Percentiles rank a stretch among this genome's conserved stretches.
phyloP scores from a whole-genome alignment of 2,329 filamentous ascomycete genomes.

The Nectriaceae sp. region DNA sequence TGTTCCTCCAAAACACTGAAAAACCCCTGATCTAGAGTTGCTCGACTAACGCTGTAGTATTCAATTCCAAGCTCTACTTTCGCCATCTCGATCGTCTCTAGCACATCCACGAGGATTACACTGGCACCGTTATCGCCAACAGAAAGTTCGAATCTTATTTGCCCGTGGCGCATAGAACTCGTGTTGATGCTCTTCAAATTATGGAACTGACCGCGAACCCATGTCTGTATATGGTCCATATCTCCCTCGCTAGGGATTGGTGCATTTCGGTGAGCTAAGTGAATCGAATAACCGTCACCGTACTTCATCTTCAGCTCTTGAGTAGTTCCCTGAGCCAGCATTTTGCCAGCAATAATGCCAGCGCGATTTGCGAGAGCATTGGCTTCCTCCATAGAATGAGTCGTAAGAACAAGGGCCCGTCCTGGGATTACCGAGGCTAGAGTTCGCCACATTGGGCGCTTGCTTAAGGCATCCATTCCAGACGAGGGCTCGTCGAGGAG shows the following conservation, averaged over 20 bases:
- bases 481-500: conserved; percentile 75
- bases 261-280: conserved; percentile 70
- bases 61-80: no score
- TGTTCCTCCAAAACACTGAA: no score
- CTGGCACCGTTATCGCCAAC: no score
- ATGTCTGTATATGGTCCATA: background rate
- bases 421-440: conserved; percentile 66
- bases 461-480: conserved; percentile 73
- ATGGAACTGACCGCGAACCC: no score
- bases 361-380: conserved; percentile 64
- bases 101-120: no score
- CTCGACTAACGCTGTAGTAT: no score
- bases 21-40: no score
- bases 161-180: no score
- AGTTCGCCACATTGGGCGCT: conserved; percentile 76
- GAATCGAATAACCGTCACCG: conserved; percentile 74
- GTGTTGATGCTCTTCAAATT: no score
- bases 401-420: conserved; percentile 70
- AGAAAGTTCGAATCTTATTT: no score
- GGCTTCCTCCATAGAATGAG: conserved; percentile 81
- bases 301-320: conserved; percentile 68
- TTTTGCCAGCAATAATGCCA: conserved; percentile 77
- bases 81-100: no score
- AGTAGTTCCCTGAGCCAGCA: conserved; percentile 76
- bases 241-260: conserved; percentile 58